Evolutionary conservation across 441 rosid genomes (phyloP), one percentile per base, ranked within the genome.

Genomic region (Gossypium trilobum): DNA sequence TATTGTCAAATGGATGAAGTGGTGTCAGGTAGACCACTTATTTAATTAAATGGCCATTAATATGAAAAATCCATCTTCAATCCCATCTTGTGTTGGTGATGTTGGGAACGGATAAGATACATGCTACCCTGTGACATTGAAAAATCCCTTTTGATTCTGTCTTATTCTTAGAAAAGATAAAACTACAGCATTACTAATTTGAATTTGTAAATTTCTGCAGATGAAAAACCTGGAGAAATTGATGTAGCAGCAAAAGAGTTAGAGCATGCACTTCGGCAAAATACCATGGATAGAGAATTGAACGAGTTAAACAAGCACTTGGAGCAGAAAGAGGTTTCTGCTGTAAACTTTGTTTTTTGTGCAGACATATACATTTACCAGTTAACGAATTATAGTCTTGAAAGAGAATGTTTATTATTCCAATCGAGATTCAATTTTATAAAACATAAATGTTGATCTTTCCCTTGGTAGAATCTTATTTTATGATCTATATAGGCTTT

Each of bases 291-390:
- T 20, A 85, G 80, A 73, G 91, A 89, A 79, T 78, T 89, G 78
- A 79, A 78, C 36, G 91, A 89, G 75, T 72, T 89, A 69, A 86
- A 85, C 75, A 86, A 81, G 76, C 82, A 82, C 63, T 82, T 87
- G 79, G 88, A 89, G 80, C 85, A 87, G 87, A 89, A 89, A 82
- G 88, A 89, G 93, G 93, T 89, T 70, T 70, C 44, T 33, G 39
- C 31, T 46, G 74, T 60, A 71, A 56, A 58, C 54, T 31, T 69
- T 77, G 9, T 70, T 80, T 51, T n/a, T 42, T 39, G 14, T 68
- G 46, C 68, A 60, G 64, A 14, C 29, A 44, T 36, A 42, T 42
- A 60, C 39, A 33, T 33, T 65, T 11, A 66, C 46, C n/a, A 46
- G 11, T 22, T 20, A 46, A 13, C 13, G 62, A 55, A 23, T 61